phyloP scores from a whole-genome alignment of 495 filamentous ascomycete genomes.

The Podospora comata region DNA sequence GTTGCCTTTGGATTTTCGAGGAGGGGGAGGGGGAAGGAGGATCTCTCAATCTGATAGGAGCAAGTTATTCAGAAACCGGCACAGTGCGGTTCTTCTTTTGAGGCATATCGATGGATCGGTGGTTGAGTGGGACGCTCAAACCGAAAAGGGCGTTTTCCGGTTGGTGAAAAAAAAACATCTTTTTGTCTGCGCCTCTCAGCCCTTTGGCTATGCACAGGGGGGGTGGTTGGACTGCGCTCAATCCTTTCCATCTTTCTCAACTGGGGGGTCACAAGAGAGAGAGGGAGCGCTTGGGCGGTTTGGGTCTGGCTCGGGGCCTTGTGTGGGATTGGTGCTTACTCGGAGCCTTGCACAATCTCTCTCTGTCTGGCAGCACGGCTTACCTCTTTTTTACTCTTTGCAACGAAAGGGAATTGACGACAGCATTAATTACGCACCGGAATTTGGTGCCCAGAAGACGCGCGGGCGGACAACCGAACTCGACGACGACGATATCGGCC shows the following conservation, averaged over 20 bases:
- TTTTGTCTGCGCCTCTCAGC: slow-evolving; percentile 5
- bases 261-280: neutral
- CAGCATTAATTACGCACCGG: neutral
- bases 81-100: neutral
- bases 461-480: neutral
- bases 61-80: neutral
- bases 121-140: neutral
- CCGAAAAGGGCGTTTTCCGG: neutral
- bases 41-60: neutral
- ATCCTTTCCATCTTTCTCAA: slow-evolving; percentile 13
- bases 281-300: slow-evolving; percentile 1
- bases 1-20: neutral
- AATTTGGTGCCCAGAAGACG: neutral
- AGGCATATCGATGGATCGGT: neutral
- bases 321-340: slow-evolving; percentile 4
- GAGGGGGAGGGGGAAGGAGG: too few species aligned
- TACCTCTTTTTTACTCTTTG: neutral
- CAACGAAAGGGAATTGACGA: neutral
- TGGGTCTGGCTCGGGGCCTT: neutral
- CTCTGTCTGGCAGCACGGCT: neutral
- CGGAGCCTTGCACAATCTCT: slow-evolving; percentile 5
- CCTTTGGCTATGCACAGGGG: slow-evolving; percentile 15
- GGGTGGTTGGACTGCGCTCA: slow-evolving; percentile 15
- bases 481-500: neutral
- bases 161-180: neutral